Evolutionary conservation across 2,329 filamentous ascomycete species (phyloP), one percentile per base, ranked within the genome.

Genomic region (Phoma sp.): DNA sequence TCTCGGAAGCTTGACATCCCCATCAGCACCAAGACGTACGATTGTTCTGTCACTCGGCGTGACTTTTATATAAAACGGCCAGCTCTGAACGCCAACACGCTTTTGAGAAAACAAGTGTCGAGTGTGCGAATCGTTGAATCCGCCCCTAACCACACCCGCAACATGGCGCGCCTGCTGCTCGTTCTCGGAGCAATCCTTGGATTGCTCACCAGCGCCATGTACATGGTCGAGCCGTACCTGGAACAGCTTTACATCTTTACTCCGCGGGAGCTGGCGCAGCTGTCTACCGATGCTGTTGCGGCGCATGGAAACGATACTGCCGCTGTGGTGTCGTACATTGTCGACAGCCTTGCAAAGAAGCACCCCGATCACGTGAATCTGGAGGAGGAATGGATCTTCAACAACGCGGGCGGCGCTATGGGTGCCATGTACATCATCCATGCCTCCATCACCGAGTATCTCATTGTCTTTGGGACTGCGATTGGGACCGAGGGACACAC

Each of bases 341-440:
- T 90, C 46, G 69, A 78, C 56, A 87, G 91, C 77, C 81, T 96
- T 50, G 79, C 80, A 3, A 44, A 52, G 23, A 62, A 66, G 50
- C 62, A 70, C 58, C 14, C 65, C 7, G 18, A 23, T 2, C 60
- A 90, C 74, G 70, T 93, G 70, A 91, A 89, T 77, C 72, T 84
- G 50, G 79, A 88, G 55, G 86, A 93, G 77, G 89, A 93, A 75
- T 96, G 91, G 91, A 82, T 96, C 40, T 93, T 96, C 69, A 96
- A 96, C 82, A 96, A 96, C 70, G 91, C 91, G 46, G 91, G 91
- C 47, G 91, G 91, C 60, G 91, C 91, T 47, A 96, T 96, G 91
- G 91, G 91, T 51, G 89, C 84, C 69, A 95, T 96, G 91, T 92
- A 91, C 75, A 87, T 96, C 61, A 88, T 96, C 67, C 91, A 96